Conservation (phyloP, 352 stramenopile genomes). For the Globisporangium carolinianum region DNA sequence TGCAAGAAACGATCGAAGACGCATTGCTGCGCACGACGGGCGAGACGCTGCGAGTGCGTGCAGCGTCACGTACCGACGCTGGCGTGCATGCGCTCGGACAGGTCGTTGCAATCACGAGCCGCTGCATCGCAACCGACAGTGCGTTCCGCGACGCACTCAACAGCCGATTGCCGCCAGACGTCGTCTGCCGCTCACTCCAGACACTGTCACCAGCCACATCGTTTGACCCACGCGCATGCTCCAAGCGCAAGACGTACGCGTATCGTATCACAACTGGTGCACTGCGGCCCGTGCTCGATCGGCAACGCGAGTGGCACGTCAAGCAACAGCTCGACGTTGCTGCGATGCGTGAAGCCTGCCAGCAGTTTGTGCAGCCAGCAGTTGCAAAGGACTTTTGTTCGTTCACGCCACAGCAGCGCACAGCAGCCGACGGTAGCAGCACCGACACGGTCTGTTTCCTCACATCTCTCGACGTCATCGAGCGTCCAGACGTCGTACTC, state of each 20-base stretch:
- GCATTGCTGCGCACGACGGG: slow-evolving; percentile 60
- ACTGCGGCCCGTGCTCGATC: slow-evolving; percentile 37
- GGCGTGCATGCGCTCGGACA: slow-evolving; percentile 90
- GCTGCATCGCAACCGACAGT: slow-evolving; percentile 32
- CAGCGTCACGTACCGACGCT: slow-evolving; percentile 88
- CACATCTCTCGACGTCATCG: slow-evolving; percentile 25
- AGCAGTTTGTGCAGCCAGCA: slow-evolving; percentile 21
- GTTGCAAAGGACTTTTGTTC: slow-evolving; percentile 54
- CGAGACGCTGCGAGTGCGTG: slow-evolving; percentile 71
- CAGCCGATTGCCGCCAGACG: slow-evolving; percentile 55
- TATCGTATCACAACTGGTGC: slow-evolving; percentile 49
- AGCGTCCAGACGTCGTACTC: slow-evolving; percentile 3
- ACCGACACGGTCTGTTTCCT: slow-evolving; percentile 51
- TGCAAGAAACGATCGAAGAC: slow-evolving; percentile 72
- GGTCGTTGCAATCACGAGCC: slow-evolving; percentile 86
- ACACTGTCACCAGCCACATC: slow-evolving; percentile 11
- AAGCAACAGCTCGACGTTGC: slow-evolving; percentile 42
- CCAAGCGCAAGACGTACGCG: slow-evolving; percentile 56
- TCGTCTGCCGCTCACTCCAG: slow-evolving; percentile 34
- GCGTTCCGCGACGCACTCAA: slow-evolving; percentile 64
- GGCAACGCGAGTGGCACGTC: slow-evolving; percentile 56
- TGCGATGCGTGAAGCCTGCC: slow-evolving; percentile 40
- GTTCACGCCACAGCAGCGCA: slow-evolving; percentile 45
- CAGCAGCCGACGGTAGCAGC: slow-evolving; percentile 19
- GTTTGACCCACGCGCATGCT: slow-evolving; percentile 51